Base-by-base conservation (phyloP, 371 early-diverging fungal species). In the Mucor racemosus region DNA sequence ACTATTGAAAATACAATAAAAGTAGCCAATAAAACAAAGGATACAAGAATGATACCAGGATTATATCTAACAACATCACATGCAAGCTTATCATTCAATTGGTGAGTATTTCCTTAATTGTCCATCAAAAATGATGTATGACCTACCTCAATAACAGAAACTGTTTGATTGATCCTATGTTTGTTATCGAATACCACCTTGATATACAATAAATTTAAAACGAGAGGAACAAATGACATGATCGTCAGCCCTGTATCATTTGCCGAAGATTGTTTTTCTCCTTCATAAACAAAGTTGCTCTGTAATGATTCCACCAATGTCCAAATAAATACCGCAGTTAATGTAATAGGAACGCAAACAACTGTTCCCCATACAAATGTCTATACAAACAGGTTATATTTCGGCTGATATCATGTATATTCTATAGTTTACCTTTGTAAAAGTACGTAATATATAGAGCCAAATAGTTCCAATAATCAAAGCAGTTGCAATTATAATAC, bases 31-130 rank as follows among this genome's bases (percentile, higher is more conserved):
- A 92, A 59, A 10, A 73, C 66, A 14, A 89, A 62, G 0, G 90
- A 89, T 9, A 91, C 80, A 21, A 84, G 67, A 55, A 92, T 76
- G 65, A 92, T 82, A 44, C 84, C 82, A 3, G 92, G 91, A 71
- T 92, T 94, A 61, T 79, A 85, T 71, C 86, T 80, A 26, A 94
- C 67, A 14, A 92, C 86, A 63, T 91, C 91, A 69, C 89, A 90
- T 31, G 94, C 88, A 48, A 94, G 80, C 90, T 91, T 61, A 26
- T 26, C 42, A 35, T 34, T 48, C n/a, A 34, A 38, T 9, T 19
- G 33, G 40, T 53, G 10, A 48, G 48, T 48, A 48, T 48, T 48
- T 21, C 48, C 17, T 48, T 48, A 48, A 19, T 19, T 6, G 21
- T 48, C 4, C 10, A 5, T 7, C 48, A 39, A 5, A 53, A 10